These are phyloP conservation scores for Fragilaria crotonensis DNA, from an alignment of 108 stramenopile genomes.

Conservation along the genomic window DNA sequence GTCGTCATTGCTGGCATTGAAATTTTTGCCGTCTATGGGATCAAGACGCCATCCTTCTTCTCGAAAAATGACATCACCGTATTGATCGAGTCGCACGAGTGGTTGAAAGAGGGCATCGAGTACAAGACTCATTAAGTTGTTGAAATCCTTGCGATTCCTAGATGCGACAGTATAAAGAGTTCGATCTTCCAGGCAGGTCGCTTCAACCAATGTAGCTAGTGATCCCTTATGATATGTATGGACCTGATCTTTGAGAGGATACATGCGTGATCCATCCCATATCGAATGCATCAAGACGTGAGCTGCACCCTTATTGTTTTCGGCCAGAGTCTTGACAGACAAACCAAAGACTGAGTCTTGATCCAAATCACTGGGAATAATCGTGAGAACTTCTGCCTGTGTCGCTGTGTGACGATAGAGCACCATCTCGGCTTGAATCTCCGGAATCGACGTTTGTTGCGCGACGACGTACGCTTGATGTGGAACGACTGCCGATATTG, in stretches of 20 bases:
- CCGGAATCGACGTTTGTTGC: neutral
- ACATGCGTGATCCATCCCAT: slow-evolving; percentile 83
- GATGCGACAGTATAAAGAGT: slow-evolving; percentile 86
- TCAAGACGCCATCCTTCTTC: slow-evolving; percentile 97
- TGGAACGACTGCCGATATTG: neutral
- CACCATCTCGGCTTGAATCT: slow-evolving; percentile 7
- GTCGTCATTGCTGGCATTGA: slow-evolving; percentile 24
- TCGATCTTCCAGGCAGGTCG: slow-evolving; percentile 91
- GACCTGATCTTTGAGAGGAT: slow-evolving; percentile 91
- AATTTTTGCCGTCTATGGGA: neutral
- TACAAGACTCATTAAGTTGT: slow-evolving; percentile 80
- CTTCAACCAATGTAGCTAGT: slow-evolving; percentile 91
- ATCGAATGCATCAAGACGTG: slow-evolving; percentile 93
- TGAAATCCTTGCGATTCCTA: slow-evolving; percentile 79
- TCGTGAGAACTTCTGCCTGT: slow-evolving; percentile 64
- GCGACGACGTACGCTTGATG: neutral
- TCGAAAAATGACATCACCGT: slow-evolving; percentile 57
- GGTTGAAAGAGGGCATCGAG: slow-evolving; percentile 93
- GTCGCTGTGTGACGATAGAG: slow-evolving; percentile 70
- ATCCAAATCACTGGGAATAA: slow-evolving; percentile 58
- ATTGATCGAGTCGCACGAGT: slow-evolving; percentile 50
- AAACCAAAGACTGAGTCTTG: slow-evolving; percentile 94
- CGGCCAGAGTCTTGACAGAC: slow-evolving; percentile 85
- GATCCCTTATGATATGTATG: slow-evolving; percentile 85
- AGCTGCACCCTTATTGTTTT: slow-evolving; percentile 77